Conservation (phyloP, 2,329 filamentous ascomycete genomes). For the Chaetomiaceae sp. region DNA sequence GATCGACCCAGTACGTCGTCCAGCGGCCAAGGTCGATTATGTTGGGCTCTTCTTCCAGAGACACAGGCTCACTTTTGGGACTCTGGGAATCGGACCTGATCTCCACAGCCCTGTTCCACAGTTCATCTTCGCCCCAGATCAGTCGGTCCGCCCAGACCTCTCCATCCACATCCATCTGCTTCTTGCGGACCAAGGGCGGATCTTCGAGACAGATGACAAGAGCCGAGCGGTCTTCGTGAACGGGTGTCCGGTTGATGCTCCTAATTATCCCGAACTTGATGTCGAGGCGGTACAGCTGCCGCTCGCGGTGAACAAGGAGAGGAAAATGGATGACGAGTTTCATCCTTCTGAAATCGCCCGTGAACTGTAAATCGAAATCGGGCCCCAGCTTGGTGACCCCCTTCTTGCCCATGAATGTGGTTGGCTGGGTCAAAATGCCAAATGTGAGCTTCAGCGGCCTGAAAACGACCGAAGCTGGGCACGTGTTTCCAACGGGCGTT, state of each 20-base stretch:
- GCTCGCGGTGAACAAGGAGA: constrained; percentile 12
- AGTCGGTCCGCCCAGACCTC: constrained; percentile 32
- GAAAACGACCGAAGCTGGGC: constrained; percentile 13
- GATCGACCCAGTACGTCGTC: constrained; percentile 49
- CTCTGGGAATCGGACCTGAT: constrained; percentile 37
- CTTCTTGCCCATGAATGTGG: constrained; percentile 21
- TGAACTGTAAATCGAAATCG: constrained; percentile 28
- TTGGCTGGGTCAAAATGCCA: constrained; percentile 22
- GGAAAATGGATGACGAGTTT: constrained; percentile 33
- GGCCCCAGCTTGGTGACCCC: background rate
- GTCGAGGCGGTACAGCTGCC: constrained; percentile 36
- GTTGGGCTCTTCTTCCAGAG: constrained; percentile 36
- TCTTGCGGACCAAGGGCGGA: constrained; percentile 47
- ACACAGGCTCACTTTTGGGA: constrained; percentile 35
- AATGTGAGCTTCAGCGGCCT: constrained; percentile 18
- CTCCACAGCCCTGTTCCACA: constrained; percentile 48
- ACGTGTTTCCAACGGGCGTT: constrained; percentile 22
- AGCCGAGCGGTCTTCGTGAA: constrained; percentile 31
- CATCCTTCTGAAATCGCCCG: constrained; percentile 31
- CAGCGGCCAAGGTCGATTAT: constrained; percentile 53
- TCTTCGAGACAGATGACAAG: constrained; percentile 46
- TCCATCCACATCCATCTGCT: constrained; percentile 30
- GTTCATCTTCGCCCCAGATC: constrained; percentile 39
- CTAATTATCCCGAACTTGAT: constrained; percentile 46
- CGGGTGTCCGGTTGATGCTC: constrained; percentile 37